Base-by-base conservation (phyloP, 2,329 filamentous ascomycete species). In the Colletotrichum liriopes region DNA sequence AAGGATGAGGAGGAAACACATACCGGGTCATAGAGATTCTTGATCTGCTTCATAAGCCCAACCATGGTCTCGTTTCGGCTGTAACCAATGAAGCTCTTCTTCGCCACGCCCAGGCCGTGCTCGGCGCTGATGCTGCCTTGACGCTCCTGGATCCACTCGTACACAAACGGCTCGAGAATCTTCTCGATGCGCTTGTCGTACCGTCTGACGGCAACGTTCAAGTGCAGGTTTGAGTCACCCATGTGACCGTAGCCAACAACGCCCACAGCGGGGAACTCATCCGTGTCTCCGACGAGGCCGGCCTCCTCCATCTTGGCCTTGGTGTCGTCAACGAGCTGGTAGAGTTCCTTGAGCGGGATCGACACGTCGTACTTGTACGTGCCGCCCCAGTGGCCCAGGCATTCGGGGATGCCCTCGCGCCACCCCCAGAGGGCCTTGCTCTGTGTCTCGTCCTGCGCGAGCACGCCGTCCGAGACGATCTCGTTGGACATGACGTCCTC, bases 341-440 rank as follows among this genome's bases (percentile, higher is more conserved):
- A 99, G 78, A 99, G 90, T 76, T 98, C 92, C 16, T 89, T 84
- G 37, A 99, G 88, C 1, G 96, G 96, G 75, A 99, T 98, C 8
- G 96, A 98, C 41, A 99, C 88, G 79, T 99, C 96, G 82, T 99
- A 99, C 85, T 99, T 99, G 89, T 99, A 99, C 11, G 96, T 95
- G 55, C 95, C 96, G 71, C 96, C 97, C 84, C 93, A 94, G 81
- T 98, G 95, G 74, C 94, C 94, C 35, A 97, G 86, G 56, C 92
- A 92, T 84, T 99, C 96, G 0, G 95, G 92, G 76, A 99, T 94
- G 76, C 95, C 94, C 86, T 99, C 96, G 74, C 96, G 91, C 91
- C 95, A 98, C 71, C 90, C 88, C 96, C 96, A 99, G 63, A 99
- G 88, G 4, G 92, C 88, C 79, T 90, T 91, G 75, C 93, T 89